Conservation (phyloP, 139 green algal species). For the Mychonastes homosphaera region DNA sequence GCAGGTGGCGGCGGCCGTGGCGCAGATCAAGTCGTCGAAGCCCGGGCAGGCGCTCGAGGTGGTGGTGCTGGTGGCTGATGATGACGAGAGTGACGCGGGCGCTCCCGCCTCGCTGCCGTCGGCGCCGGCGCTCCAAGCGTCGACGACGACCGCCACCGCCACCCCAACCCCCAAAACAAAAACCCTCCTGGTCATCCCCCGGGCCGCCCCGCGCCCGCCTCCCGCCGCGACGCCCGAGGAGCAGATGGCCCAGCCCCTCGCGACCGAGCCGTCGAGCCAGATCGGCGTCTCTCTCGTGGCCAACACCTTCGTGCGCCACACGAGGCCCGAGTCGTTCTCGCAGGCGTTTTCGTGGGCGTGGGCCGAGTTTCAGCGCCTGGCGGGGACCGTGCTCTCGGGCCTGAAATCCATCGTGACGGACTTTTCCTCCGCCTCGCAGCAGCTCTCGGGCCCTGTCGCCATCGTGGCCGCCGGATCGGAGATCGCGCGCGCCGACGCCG, state of each 20-base stretch:
- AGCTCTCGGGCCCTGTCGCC: conserved; percentile 84
- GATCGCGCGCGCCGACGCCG: conserved; percentile 53
- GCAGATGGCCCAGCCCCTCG: background rate
- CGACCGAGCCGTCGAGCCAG: too few relatives aligned
- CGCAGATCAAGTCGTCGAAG: background rate
- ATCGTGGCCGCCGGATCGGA: conserved; percentile 85
- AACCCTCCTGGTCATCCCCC: background rate
- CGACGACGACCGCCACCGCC: background rate
- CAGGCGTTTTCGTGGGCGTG: too few relatives aligned
- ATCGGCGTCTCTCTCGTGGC: conserved; percentile 80
- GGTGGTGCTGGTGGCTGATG: background rate
- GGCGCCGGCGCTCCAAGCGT: background rate
- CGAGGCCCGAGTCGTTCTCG: conserved; percentile 17
- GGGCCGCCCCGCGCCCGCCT: conserved; percentile 25
- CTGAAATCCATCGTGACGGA: conserved; percentile 66
- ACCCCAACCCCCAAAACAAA: background rate
- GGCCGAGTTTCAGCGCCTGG: conserved; percentile 45
- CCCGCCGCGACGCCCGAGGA: conserved; percentile 8
- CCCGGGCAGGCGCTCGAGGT: background rate
- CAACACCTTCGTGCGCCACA: conserved; percentile 53
- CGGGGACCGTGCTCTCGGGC: conserved; percentile 35
- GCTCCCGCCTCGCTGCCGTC: background rate
- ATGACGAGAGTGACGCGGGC: background rate
- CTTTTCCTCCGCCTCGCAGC: conserved; percentile 38
- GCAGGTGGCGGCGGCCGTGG: conserved; percentile 14